phyloP scores from a whole-genome alignment of 805 yeast genomes.

The Dipodascus albidus region DNA sequence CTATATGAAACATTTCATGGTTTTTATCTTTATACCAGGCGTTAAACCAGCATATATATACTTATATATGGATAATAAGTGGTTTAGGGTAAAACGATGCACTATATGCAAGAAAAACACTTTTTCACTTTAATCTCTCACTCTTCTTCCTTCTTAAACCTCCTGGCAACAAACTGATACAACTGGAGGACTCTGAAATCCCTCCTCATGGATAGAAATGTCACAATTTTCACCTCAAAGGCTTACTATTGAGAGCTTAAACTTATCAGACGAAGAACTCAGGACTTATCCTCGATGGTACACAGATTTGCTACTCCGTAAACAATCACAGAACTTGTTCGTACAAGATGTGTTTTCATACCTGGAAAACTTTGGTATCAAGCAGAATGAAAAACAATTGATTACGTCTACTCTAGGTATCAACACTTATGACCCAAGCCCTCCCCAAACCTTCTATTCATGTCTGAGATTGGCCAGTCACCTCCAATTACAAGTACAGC shows the following conservation, averaged over 20 bases:
- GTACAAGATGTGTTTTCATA: constrained; percentile 72
- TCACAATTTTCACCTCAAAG: background rate
- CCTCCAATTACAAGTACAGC: constrained; percentile 38
- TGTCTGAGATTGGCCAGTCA: constrained; percentile 71
- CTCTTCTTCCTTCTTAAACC: background rate
- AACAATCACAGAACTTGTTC: constrained; percentile 49
- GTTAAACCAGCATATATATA: background rate
- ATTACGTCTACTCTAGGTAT: constrained; percentile 36
- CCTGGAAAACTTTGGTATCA: constrained; percentile 62
- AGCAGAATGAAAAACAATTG: constrained; percentile 37
- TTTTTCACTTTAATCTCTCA: background rate
- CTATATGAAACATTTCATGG: no score
- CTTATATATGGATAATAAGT: background rate
- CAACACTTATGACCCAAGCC: constrained; percentile 27
- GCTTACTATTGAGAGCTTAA: constrained; percentile 27
- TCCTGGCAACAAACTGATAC: background rate
- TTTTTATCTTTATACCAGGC: no score
- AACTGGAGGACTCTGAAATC: background rate
- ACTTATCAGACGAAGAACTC: constrained; percentile 65
- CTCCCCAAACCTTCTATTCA: constrained; percentile 74
- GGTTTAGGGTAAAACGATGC: background rate
- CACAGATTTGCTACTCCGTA: constrained; percentile 65
- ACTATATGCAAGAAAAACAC: background rate
- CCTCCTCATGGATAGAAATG: background rate
- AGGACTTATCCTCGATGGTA: constrained; percentile 91